Conservation (phyloP, 2,329 filamentous ascomycete species). For the Aspergillus sp. region DNA sequence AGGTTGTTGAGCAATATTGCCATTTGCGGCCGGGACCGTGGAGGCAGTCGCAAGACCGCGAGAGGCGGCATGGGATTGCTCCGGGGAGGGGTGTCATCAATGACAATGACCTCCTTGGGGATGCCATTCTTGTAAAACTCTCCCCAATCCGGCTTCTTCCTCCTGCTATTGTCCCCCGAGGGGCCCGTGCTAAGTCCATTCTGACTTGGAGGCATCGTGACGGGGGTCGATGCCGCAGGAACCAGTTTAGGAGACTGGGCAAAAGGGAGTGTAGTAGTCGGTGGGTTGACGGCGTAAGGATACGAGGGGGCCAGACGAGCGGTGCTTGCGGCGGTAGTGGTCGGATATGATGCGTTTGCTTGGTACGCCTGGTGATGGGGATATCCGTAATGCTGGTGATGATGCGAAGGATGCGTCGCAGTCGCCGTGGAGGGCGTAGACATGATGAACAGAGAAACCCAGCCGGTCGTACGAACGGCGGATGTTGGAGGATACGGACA, state of each 20-base stretch:
- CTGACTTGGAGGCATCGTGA: constrained; percentile 33
- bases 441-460: constrained; percentile 49
- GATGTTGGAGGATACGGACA: constrained; percentile 2
- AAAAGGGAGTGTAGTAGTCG: constrained; percentile 28
- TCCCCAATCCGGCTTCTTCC: constrained; percentile 67
- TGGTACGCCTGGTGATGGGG: constrained; percentile 55
- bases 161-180: constrained; percentile 42
- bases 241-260: constrained; percentile 31
- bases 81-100: constrained; percentile 61
- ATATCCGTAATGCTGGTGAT: constrained; percentile 55
- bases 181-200: constrained; percentile 32
- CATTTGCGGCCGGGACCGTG: constrained; percentile 23
- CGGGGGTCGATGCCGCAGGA: constrained; percentile 32
- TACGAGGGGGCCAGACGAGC: constrained; percentile 41
- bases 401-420: constrained; percentile 65
- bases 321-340: constrained; percentile 35
- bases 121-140: constrained; percentile 79
- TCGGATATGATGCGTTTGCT: constrained; percentile 49
- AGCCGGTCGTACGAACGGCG: constrained; percentile 24
- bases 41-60: constrained; percentile 16
- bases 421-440: constrained; percentile 77
- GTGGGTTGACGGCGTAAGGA: constrained; percentile 34
- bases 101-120: constrained; percentile 81
- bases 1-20: constrained; percentile 33
- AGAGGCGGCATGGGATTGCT: constrained; percentile 19